These are phyloP conservation scores for Trichosporon faecale DNA, from an alignment of 1,284 basidiomycete species.

Conservation along the genomic window DNA sequence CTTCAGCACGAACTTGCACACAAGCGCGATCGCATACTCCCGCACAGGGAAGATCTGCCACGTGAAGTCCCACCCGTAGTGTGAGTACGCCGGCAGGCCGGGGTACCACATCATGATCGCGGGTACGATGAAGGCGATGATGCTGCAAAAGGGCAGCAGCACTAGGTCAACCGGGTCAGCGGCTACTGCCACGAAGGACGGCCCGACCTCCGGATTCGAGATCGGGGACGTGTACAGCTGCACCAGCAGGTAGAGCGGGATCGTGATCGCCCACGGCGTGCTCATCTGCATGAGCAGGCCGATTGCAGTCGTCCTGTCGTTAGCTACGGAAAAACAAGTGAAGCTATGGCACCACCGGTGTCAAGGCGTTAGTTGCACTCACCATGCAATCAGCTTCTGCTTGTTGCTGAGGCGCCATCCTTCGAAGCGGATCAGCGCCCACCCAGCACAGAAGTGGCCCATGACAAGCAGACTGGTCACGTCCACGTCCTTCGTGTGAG, in stretches of 20 bases:
- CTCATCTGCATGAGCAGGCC: slow-evolving; percentile 4
- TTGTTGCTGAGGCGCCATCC: not conserved
- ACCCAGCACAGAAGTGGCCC: not conserved
- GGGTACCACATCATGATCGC: slow-evolving; percentile 6
- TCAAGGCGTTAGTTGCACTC: no score
- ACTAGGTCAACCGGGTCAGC: slow-evolving; percentile 2
- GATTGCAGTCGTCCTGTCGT: not conserved
- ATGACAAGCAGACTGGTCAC: not conserved
- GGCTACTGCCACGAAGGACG: not conserved
- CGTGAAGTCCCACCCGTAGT: slow-evolving; percentile 8
- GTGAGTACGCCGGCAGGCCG: not conserved
- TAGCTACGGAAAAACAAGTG: not conserved
- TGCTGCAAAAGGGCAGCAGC: not conserved
- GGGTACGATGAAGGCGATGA: not conserved
- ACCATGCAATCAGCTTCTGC: not conserved
- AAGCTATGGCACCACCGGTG: not conserved
- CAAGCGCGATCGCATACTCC: not conserved
- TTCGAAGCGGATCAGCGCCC: slow-evolving; percentile 4
- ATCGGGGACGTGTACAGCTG: slow-evolving; percentile 2
- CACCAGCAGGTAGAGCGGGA: not conserved
- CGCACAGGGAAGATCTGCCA: slow-evolving; percentile 8
- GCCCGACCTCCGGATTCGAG: not conserved
- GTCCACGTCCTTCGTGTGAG: not conserved
- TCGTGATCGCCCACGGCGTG: not conserved
- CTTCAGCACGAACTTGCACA: not conserved